Evolutionary conservation across 2,329 filamentous ascomycete species (phyloP).

Genomic region (Ceratocystis papillata): DNA sequence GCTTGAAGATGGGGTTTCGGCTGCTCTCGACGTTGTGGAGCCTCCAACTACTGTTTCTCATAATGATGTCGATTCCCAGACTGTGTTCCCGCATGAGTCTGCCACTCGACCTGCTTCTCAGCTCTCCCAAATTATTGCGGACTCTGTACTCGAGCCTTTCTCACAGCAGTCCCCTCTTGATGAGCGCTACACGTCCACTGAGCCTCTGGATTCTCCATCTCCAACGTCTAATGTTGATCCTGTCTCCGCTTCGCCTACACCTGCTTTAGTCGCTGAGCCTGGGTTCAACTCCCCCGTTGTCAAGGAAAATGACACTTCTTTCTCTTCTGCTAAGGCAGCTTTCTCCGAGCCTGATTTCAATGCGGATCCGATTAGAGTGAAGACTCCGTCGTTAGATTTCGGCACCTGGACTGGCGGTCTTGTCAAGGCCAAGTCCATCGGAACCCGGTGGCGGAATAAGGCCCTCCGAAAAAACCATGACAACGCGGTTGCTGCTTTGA

Average conservation of each 20-base stretch:
- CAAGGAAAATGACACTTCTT: not conserved
- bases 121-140: not conserved
- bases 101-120: not conserved
- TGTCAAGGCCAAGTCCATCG: not conserved
- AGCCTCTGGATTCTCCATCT: not conserved
- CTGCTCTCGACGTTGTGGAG: not conserved
- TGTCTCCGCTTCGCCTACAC: not conserved
- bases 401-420: not conserved
- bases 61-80: not conserved
- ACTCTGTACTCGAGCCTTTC: not conserved
- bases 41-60: not conserved
- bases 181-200: not conserved
- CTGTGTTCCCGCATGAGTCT: not conserved
- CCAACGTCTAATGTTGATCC: not conserved
- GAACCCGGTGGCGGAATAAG: not conserved
- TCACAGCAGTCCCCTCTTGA: not conserved
- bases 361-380: conserved; percentile 9
- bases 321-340: not conserved
- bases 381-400: conserved; percentile 19
- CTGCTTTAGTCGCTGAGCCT: not conserved
- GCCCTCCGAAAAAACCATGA: not conserved
- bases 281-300: conserved; percentile 12
- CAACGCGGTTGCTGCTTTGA: not conserved
- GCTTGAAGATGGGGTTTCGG: not conserved
- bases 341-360: conserved; percentile 14